Base-by-base conservation (phyloP, 768 basidiomycete genomes). In the Calocybe cyanea region DNA sequence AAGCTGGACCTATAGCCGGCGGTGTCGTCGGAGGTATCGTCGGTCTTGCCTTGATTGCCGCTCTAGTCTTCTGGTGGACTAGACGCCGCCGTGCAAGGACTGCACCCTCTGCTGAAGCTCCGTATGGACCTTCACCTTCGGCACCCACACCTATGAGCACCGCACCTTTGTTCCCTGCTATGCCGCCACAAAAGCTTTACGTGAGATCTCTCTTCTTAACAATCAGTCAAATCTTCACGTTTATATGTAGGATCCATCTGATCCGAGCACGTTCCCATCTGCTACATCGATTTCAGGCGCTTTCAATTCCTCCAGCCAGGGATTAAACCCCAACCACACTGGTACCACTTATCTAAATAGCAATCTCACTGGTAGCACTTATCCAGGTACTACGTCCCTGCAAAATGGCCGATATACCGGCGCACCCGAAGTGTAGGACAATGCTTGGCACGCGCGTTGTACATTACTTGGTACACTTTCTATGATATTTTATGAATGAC, bases 1-100 rank as follows among this genome's bases (percentile, higher is more conserved):
- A 71, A 41, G 67, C 70, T 1, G 76, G 75, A 1, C 67, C 76
- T n/a, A 83, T 85, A 30, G 79, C 76, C 0, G 83, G 83, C 32
- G 83, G 84, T n/a, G 76, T 78, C 6, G 68, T 82, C 5, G 80
- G 79, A 3, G 79, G 75, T 11, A 47, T 84, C 0, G 67, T 77
- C 20, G 68, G 60, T n/a, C 46, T 77, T 15, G 73, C 68, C 7
- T 50, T 75, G 36, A 61, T 81, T 10, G 70, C 55, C 4, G 73
- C 60, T 1, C 28, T 61, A 7, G 43, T 56, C 4, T 59, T 60
- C 38, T 63, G 56, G 62, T 53, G 60, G 38, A 55, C 58, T 21
- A 63, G 63, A 18, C 60, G 59, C 20, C 51, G 59, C 19, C 59
- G 58, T 25, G 43, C 32, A 18, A 49, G 52, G 41, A 51, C 46